Conservation (phyloP, 1,284 basidiomycete genomes). For the Irpex lacteus region DNA sequence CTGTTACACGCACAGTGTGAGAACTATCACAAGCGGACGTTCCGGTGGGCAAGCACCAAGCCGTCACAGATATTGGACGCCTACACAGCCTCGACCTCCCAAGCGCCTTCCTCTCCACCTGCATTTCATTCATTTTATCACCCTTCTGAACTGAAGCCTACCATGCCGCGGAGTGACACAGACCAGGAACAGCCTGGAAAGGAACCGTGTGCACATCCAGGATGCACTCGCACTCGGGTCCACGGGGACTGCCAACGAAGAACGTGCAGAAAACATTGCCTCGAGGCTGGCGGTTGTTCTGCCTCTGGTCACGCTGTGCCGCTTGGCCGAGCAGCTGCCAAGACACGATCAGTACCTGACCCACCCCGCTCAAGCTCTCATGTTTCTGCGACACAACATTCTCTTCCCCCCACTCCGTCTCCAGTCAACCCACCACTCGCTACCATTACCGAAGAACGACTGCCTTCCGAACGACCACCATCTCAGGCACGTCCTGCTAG, state of each 20-base stretch:
- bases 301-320: not conserved
- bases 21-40: not conserved
- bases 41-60: not conserved
- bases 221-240: not conserved
- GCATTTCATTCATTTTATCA: not conserved
- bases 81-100: not conserved
- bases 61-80: not conserved
- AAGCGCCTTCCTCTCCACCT: not conserved
- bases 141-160: not conserved
- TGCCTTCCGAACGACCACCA: too few species aligned
- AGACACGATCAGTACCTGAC: too few species aligned
- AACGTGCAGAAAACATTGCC: not conserved
- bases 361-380: not conserved
- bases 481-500: not conserved
- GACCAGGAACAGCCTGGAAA: not conserved
- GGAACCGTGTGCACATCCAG: not conserved
- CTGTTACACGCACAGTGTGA: not conserved
- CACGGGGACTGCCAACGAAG: not conserved
- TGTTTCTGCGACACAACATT: not conserved
- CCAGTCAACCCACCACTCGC: too few species aligned
- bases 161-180: not conserved
- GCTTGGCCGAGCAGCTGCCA: not conserved
- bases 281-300: not conserved
- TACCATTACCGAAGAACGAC: too few species aligned
- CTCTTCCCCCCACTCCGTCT: too few species aligned